These are phyloP conservation scores for Dendrocalamus latiflorus DNA, from an alignment of 202 grass and related monocot genomes.

Conservation along the genomic window DNA sequence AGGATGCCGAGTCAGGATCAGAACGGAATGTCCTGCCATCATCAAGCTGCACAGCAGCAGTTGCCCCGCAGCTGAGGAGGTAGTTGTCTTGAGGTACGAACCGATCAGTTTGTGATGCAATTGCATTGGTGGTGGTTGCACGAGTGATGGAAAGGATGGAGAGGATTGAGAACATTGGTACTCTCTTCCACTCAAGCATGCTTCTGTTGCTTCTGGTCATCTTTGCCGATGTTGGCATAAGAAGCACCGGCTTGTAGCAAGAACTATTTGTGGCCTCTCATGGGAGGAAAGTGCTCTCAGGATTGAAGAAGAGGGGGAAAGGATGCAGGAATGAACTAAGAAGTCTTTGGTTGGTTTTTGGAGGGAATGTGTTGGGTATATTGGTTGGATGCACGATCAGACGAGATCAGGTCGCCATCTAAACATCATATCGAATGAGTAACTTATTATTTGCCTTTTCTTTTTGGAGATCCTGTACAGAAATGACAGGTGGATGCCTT, in stretches of 20 bases:
- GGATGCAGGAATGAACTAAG: slow-evolving; percentile 17
- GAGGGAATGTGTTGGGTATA: slow-evolving; percentile 10
- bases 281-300: slow-evolving; percentile 20
- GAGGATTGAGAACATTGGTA: slow-evolving; percentile 25
- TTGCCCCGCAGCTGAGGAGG: slow-evolving; percentile 66
- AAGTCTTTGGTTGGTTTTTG: slow-evolving; percentile 23
- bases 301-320: slow-evolving; percentile 26
- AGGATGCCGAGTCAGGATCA: slow-evolving; percentile 74
- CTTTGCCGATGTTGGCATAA: slow-evolving; percentile 21
- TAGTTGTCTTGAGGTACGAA: slow-evolving; percentile 78
- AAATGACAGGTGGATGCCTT: slow-evolving; percentile 20
- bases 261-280: slow-evolving; percentile 25
- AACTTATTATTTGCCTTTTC: slow-evolving; percentile 6
- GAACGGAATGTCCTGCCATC: slow-evolving; percentile 76
- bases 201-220: slow-evolving; percentile 22
- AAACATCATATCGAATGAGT: slow-evolving; percentile 14
- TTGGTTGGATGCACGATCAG: slow-evolving; percentile 42
- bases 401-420: slow-evolving; percentile 7
- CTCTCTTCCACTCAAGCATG: slow-evolving; percentile 22
- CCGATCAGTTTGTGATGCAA: slow-evolving; percentile 25
- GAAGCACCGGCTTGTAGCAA: slow-evolving; percentile 21
- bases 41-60: slow-evolving; percentile 49
- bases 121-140: slow-evolving; percentile 20
- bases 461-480: slow-evolving; percentile 2
- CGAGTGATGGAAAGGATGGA: slow-evolving; percentile 27